Evolutionary conservation across 2,329 filamentous ascomycete species (phyloP).

Genomic region (Hypoxylon sp.): DNA sequence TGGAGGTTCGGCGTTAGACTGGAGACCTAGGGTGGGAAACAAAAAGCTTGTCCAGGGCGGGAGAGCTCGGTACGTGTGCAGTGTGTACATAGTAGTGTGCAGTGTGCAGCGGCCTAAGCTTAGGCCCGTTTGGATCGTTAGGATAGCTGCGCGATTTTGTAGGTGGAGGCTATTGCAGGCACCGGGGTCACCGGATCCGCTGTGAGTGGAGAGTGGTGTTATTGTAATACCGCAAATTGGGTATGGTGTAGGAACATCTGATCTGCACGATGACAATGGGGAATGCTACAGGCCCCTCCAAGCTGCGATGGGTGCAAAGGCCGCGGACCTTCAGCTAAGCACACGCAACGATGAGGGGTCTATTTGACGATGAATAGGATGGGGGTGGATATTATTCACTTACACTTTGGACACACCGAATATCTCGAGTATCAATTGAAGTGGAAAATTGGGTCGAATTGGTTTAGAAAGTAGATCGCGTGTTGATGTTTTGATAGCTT

Average conservation of each 20-base stretch:
- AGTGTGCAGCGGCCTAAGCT: background rate
- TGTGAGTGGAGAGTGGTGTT: conserved; percentile 43
- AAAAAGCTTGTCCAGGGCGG: conserved; percentile 48
- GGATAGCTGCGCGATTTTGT: conserved; percentile 52
- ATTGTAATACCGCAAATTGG: conserved; percentile 45
- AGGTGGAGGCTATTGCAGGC: conserved; percentile 39
- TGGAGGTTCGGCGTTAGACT: conserved; percentile 44
- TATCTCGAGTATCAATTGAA: background rate
- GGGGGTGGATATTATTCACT: conserved; percentile 15
- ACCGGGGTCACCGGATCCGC: conserved; percentile 45
- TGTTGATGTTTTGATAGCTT: conserved; percentile 7
- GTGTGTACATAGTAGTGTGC: no score
- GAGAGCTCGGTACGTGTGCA: conserved; percentile 39
- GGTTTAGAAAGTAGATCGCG: conserved; percentile 14
- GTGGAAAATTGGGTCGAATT: conserved; percentile 7
- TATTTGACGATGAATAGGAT: conserved; percentile 13
- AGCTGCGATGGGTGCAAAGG: background rate
- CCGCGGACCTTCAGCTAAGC: conserved; percentile 14
- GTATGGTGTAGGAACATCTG: conserved; percentile 39
- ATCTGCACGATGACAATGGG: conserved; percentile 39
- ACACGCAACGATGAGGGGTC: conserved; percentile 22
- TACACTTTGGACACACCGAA: conserved; percentile 6
- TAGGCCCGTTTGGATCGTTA: conserved; percentile 33
- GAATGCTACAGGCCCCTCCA: conserved; percentile 38
- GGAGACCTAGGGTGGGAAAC: conserved; percentile 42